Conservation (phyloP, 805 yeast species). For the Pichia gijzeniarum region DNA sequence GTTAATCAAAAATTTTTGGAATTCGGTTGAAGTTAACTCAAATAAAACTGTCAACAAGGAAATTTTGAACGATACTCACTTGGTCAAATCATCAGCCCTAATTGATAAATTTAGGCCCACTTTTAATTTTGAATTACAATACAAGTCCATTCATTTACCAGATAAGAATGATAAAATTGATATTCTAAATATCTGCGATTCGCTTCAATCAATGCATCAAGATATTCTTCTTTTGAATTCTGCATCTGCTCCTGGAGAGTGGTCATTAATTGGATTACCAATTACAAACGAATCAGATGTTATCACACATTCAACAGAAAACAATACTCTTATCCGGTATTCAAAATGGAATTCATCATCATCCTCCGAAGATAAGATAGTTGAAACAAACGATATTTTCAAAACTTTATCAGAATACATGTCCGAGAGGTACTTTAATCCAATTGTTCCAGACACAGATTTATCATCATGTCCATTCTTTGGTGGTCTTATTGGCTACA, state of each 20-base stretch:
- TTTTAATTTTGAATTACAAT: constrained; percentile 15
- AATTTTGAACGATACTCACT: constrained; percentile 17
- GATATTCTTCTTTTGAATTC: constrained; percentile 66
- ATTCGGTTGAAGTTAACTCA: constrained; percentile 14
- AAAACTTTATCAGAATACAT: constrained; percentile 43
- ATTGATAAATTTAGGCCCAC: constrained; percentile 14
- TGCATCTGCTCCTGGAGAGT: constrained; percentile 77
- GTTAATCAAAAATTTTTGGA: constrained; percentile 59
- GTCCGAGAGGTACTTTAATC: constrained; percentile 31
- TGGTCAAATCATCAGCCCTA: constrained; percentile 21
- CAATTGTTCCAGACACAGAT: constrained; percentile 19
- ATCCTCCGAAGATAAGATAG: background rate
- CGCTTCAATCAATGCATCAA: constrained; percentile 23
- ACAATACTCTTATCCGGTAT: constrained; percentile 20
- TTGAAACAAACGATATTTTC: constrained; percentile 40
- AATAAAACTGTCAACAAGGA: background rate
- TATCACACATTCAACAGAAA: constrained; percentile 57
- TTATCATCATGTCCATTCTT: constrained; percentile 59
- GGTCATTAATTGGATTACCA: constrained; percentile 83
- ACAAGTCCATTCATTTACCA: constrained; percentile 7
- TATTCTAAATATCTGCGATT: constrained; percentile 42
- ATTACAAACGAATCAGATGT: constrained; percentile 36
- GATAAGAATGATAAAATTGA: constrained; percentile 7
- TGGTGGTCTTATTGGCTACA: constrained; percentile 86
- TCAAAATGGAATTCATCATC: constrained; percentile 26